Evolutionary conservation across 192 early-diverging fungal species (phyloP).

Genomic region (Podila horticola): DNA sequence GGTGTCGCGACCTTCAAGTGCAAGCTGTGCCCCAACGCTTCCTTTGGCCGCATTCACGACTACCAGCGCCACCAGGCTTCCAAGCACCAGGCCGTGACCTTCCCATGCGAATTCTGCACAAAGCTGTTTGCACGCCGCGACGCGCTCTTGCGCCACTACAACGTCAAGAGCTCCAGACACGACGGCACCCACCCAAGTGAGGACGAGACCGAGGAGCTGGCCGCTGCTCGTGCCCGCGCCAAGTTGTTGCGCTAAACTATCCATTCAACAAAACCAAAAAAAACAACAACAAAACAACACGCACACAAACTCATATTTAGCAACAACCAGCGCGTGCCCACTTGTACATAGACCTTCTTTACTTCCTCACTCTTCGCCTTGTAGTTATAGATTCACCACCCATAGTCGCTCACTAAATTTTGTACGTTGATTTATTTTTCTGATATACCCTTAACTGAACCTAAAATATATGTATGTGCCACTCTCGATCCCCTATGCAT

Average conservation of each 20-base stretch:
- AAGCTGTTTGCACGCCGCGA: conserved; percentile 28
- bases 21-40: conserved; percentile 21
- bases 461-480: too few species aligned
- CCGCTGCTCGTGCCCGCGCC: conserved; percentile 24
- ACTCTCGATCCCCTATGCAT: too few species aligned
- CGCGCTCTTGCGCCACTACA: conserved; percentile 37
- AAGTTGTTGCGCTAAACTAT: conserved; percentile 27
- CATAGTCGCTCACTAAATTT: neutral
- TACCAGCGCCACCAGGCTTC: conserved; percentile 31
- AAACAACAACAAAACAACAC: neutral
- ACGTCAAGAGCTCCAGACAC: conserved; percentile 16
- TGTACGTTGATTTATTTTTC: too few species aligned
- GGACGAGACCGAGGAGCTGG: conserved; percentile 23
- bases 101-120: conserved; percentile 38
- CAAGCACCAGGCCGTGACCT: conserved; percentile 25
- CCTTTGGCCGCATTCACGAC: conserved; percentile 42
- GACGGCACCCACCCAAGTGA: conserved; percentile 29
- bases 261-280: conserved; percentile 6
- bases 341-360: neutral
- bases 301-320: neutral
- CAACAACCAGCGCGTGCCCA: too few species aligned
- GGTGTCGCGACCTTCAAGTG: conserved; percentile 32
- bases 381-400: neutral
- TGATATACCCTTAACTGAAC: too few species aligned
- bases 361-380: neutral